Percentiles rank a stretch among this genome's conserved stretches.
Conservation (phyloP, 1,284 basidiomycete genomes). For the Puccinia polysora region DNA sequence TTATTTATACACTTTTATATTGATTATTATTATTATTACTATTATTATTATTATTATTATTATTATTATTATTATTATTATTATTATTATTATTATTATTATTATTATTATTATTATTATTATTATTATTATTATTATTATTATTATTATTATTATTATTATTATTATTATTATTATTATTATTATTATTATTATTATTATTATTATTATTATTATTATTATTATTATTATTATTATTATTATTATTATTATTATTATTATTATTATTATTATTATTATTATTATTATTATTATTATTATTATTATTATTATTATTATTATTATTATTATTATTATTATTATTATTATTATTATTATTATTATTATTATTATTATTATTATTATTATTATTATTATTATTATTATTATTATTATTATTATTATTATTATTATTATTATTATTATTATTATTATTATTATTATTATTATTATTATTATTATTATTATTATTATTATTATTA, state of each 20-base stretch:
- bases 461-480: conserved; percentile 1
- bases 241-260: background rate
- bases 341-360: background rate
- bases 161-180: background rate
- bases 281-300: background rate
- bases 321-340: conserved; percentile 5
- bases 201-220: background rate
- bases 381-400: background rate
- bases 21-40: background rate
- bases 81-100: background rate
- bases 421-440: background rate
- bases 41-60: background rate
- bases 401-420: background rate
- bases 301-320: background rate
- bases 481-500: background rate
- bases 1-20: too few species aligned
- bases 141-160: background rate
- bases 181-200: background rate
- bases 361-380: background rate
- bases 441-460: background rate
- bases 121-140: background rate
- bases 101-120: background rate
- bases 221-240: background rate
- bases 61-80: background rate
- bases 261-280: background rate